Evolutionary conservation across 768 basidiomycete species (phyloP).

Genomic region (Termitomyces titanicus): DNA sequence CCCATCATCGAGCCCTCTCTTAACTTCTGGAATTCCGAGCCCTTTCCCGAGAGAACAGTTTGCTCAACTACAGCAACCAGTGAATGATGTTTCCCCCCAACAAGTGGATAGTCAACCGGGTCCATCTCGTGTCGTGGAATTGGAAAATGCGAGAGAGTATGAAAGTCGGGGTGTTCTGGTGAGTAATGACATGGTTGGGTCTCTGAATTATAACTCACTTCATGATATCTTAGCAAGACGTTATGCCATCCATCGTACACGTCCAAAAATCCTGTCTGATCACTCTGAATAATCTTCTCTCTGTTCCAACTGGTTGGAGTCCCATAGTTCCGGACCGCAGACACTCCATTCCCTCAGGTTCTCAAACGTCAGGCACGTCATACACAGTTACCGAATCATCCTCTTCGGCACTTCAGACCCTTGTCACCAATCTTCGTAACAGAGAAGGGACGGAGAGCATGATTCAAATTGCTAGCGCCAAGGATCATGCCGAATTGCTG

Average conservation of each 20-base stretch:
- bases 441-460: conserved; percentile 40
- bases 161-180: conserved; percentile 13
- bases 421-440: conserved; percentile 59
- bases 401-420: conserved; percentile 55
- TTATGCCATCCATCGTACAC: conserved; percentile 67
- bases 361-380: conserved; percentile 27
- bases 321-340: conserved; percentile 58
- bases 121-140: conserved; percentile 6
- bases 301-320: conserved; percentile 44
- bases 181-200: neutral
- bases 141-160: conserved; percentile 1
- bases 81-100: neutral
- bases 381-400: conserved; percentile 29
- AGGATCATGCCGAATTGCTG: conserved; percentile 49
- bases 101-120: conserved; percentile 5
- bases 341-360: conserved; percentile 54
- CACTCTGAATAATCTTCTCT: conserved; percentile 68
- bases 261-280: conserved; percentile 74
- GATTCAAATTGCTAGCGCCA: conserved; percentile 38
- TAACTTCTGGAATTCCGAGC: conserved; percentile 31
- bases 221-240: conserved; percentile 43
- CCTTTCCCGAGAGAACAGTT: conserved; percentile 38
- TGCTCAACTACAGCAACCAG: conserved; percentile 11
- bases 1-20: conserved; percentile 17
- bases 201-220: neutral